Base-by-base conservation (phyloP, 1,284 basidiomycete genomes). In the Chiua sp. region DNA sequence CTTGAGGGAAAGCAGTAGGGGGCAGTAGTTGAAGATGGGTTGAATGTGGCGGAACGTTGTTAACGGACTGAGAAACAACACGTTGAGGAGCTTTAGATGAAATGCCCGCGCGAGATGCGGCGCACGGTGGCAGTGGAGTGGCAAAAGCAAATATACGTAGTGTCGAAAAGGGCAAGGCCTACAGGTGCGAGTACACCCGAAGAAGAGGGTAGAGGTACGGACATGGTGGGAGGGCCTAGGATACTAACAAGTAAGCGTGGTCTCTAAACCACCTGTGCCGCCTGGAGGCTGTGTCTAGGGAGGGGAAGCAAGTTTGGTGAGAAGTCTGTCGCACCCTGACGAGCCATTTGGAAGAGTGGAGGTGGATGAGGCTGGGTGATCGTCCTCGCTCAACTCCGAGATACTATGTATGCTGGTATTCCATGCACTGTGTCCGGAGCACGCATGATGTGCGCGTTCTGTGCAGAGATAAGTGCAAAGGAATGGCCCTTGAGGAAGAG, bases 241-340 rank as follows among this genome's bases (percentile, higher is more conserved):
- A 75, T 61, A 23, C 47, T 63, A 18, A 62, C 70, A 20, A 75
- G 57, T 33, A 74, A 53, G 49, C 63, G 74, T 75, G 8, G 65
- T 62, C 53, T 72, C 72, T 42, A 65, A 72, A 20, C 68, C 62
- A 54, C 66, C 57, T 1, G 59, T 69, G 53, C 56, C 62, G 3
- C 37, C 18, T 7, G 58, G 56, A 55, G 56, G 53, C 3, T 59
- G 71, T 0, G 44, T 23, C 18, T 71, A 68, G 15, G 69, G 63
- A 20, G 68, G 63, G 0, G 59, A 56, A 49, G 71, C 68, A 22
- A 90, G 75, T 69, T 84, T 87, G 30, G 84, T 80, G 63, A 91
- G 83, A 4, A 91, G 78, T 67, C 81, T 82, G 70, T 90, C 87
- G 18, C 91, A 76, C 56, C 87, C 86, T 4, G 87, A 84, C 35